Evolutionary conservation across 257 asterid genomes (phyloP), one percentile per base, ranked within the genome.

Genomic region (Handroanthus guayacan): DNA sequence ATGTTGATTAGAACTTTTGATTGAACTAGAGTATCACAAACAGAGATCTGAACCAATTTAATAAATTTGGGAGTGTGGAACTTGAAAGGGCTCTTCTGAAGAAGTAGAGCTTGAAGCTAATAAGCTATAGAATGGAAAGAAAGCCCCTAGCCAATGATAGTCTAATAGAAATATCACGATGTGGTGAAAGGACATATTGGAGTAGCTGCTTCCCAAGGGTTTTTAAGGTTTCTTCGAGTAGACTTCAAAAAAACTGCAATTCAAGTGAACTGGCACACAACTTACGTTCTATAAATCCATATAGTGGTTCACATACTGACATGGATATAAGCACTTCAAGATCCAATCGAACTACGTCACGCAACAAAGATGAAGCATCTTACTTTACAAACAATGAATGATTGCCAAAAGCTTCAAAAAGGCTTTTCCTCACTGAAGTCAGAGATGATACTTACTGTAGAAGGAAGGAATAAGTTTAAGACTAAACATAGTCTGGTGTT

Each of bases 31-130:
- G 20, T 45, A 41, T 9, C 37, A 55, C 41, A 52, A 16, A 12
- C 25, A 72, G n/a, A 75, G 48, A 31, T 41, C 57, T n/a, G 74
- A 67, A 55, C 5, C 9, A 75, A 20, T 65, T 13, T 43, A 34
- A 56, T 14, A 55, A 14, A 64, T 39, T 3, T 18, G 36, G 41
- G 8, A 20, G 18, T 36, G 18, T 47, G 41, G 12, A 38, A 47
- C 37, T 56, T 39, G 34, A 62, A 57, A 36, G 3, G 34, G 64
- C 13, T 43, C 41, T 47, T 50, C 13, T 67, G 25, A 45, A 50
- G 62, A 57, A 14, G 45, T 14, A 43, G 18, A 14, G 45, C 16
- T 1, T 60, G 25, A 60, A 73, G 38, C 70, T 57, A 16, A 18
- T 36, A 69, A 38, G 44, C 62, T 39, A 39, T 57, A n/a, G 58